A percentile compares a stretch with the other conserved stretches of the same genome.
phyloP scores from a whole-genome alignment of 78 protist species.

The Chrysochromulina tobinii region DNA sequence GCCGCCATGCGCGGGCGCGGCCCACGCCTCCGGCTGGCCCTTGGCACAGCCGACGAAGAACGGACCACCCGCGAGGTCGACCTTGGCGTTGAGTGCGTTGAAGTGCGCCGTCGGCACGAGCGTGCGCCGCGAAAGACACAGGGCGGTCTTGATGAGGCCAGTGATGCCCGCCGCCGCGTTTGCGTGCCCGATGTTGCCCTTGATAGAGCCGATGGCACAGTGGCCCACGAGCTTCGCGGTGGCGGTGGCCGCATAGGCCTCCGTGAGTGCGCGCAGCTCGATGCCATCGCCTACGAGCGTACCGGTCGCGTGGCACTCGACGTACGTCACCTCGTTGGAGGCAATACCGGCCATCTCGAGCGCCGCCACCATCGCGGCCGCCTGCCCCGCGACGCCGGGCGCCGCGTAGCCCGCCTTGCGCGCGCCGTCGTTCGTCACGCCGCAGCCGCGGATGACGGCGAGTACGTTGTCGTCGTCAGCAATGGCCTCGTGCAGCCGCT shows the following conservation, averaged over 20 bases:
- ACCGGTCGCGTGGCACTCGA: conserved; percentile 50
- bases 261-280: conserved; percentile 29
- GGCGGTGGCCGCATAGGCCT: neutral
- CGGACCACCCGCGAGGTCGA: neutral
- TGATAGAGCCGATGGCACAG: conserved; percentile 32
- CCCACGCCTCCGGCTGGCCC: neutral
- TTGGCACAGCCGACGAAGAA: neutral
- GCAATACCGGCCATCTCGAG: neutral
- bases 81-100: neutral
- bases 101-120: conserved; percentile 51
- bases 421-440: conserved; percentile 44
- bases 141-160: conserved; percentile 37
- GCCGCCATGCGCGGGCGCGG: neutral
- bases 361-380: neutral
- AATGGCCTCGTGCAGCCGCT: neutral
- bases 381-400: conserved; percentile 41
- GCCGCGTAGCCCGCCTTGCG: conserved; percentile 43
- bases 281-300: conserved; percentile 46
- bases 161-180: conserved; percentile 49
- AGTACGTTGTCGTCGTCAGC: neutral
- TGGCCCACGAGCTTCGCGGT: neutral
- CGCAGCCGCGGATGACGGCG: neutral
- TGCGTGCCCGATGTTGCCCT: conserved; percentile 43
- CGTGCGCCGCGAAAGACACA: neutral
- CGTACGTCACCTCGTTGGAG: neutral